Base-by-base conservation (phyloP, 1,139 yeast genomes). In the Protomyces lactucae-debilis region DNA sequence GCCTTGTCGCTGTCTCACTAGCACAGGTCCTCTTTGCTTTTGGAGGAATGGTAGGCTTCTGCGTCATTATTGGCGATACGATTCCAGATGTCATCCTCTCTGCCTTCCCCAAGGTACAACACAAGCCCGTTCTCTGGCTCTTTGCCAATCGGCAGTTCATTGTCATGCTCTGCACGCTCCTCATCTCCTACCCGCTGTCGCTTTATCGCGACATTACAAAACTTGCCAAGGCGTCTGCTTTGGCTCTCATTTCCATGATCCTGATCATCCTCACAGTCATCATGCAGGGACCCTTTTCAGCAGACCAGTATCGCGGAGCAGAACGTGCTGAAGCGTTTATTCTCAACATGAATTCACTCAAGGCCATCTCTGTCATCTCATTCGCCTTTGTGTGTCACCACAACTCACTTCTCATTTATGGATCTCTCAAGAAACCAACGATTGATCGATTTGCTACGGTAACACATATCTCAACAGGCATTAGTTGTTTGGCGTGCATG, bases 321-420 rank as follows among this genome's bases (percentile, higher is more conserved):
- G 76, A 87, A 36, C 72, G 82, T 0, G 69, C 75, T 0, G 71
- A 78, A 1, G 78, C 83, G 56, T 79, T 86, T 78, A 78, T 88
- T 1, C 72, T 89, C 61, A 87, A 86, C 67, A 75, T 80, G 18
- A 85, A 86, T 60, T 77, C 92, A 9, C 89, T 92, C 73, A 96
- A 91, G 74, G 97, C 97, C 1, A 85, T 92, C 28, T 86, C 95
- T 21, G 96, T 92, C 60, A 89, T 92, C 40, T 90, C 97, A 0
- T 92, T 92, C 77, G 95, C 98, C 4, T 82, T 92, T 70, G 98
- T 92, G 2, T 92, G 98, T 73, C 98, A 92, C 72, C 98, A 92
- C 74, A 92, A 92, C 73, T 89, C 97, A 0, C 83, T 92, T 52
- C 86, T 91, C 71, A 92, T 92, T 54, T 92, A 86, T 76, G 90